Evolutionary conservation across 2,329 filamentous ascomycete species (phyloP).

Genomic region (Drechslera avenae): DNA sequence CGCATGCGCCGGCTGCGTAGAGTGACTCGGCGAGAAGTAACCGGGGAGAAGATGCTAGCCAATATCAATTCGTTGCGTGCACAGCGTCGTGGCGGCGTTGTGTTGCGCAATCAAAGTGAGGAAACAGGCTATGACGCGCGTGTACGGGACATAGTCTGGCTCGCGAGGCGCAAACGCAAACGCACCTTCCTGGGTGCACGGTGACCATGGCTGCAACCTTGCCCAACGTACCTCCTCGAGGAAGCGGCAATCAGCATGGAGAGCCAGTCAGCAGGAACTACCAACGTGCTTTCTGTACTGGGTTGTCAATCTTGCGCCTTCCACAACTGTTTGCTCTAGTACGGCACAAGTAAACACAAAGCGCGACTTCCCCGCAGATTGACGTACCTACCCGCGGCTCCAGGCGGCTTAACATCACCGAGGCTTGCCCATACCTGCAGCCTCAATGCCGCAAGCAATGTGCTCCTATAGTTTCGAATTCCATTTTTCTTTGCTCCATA

Average conservation of each 20-base stretch:
- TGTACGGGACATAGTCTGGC: slow-evolving; percentile 3
- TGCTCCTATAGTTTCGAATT: slow-evolving; percentile 24
- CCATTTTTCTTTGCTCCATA: slow-evolving; percentile 14
- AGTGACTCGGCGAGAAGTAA: neutral
- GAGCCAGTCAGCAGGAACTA: neutral
- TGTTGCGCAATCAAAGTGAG: slow-evolving; percentile 1
- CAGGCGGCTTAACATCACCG: slow-evolving; percentile 33
- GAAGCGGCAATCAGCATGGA: neutral
- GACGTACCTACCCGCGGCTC: slow-evolving; percentile 27
- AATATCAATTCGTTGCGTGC: neutral
- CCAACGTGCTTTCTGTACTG: slow-evolving; percentile 8
- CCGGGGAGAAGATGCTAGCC: neutral
- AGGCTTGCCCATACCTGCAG: slow-evolving; percentile 25
- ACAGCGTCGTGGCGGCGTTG: neutral
- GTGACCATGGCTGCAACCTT: slow-evolving; percentile 13
- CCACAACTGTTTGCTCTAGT: slow-evolving; percentile 11
- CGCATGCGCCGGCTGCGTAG: neutral
- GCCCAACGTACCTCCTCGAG: slow-evolving; percentile 4
- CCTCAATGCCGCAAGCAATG: slow-evolving; percentile 19
- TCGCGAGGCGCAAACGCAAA: no score
- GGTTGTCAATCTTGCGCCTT: slow-evolving; percentile 2
- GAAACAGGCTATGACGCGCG: slow-evolving; percentile 11
- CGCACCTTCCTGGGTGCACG: slow-evolving; percentile 5
- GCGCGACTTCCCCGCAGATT: slow-evolving; percentile 24
- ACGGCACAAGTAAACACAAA: slow-evolving; percentile 16